Evolutionary conservation across 257 asterid species (phyloP).

Genomic region (Buddleja alternifolia): DNA sequence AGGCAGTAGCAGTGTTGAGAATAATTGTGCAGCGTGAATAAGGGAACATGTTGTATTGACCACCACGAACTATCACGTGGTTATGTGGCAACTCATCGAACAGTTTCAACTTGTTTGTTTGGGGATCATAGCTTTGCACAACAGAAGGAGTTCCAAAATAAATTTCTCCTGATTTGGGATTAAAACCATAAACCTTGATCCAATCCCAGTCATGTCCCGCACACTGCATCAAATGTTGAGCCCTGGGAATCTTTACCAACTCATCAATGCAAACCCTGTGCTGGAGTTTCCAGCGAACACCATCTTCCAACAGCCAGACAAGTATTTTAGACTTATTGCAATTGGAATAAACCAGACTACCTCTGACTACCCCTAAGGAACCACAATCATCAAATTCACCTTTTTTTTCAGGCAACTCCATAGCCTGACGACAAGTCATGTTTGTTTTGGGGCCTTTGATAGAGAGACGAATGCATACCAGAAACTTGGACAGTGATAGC

Average conservation of each 20-base stretch:
- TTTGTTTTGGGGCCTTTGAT: not conserved
- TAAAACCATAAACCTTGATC: conserved; percentile 3
- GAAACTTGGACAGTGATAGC: not conserved
- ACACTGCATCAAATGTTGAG: too few species aligned
- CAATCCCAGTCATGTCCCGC: not conserved
- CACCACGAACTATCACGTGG: not conserved
- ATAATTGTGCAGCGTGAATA: not conserved
- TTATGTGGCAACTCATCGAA: not conserved
- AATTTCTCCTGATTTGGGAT: not conserved
- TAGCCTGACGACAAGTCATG: not conserved
- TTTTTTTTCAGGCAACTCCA: not conserved
- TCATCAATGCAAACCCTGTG: not conserved
- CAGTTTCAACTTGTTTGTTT: not conserved
- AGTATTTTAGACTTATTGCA: not conserved
- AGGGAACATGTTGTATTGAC: not conserved
- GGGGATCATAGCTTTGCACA: not conserved
- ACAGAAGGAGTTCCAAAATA: not conserved
- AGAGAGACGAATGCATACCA: not conserved
- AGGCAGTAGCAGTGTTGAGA: not conserved
- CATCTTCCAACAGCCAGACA: not conserved
- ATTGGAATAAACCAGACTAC: not conserved
- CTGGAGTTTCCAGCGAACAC: not conserved
- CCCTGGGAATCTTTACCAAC: not conserved
- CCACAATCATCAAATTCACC: not conserved
- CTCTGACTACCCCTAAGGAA: not conserved